These are phyloP conservation scores for Sarocladium kiliense DNA, from an alignment of 2,329 filamentous ascomycete genomes.

Conservation along the genomic window DNA sequence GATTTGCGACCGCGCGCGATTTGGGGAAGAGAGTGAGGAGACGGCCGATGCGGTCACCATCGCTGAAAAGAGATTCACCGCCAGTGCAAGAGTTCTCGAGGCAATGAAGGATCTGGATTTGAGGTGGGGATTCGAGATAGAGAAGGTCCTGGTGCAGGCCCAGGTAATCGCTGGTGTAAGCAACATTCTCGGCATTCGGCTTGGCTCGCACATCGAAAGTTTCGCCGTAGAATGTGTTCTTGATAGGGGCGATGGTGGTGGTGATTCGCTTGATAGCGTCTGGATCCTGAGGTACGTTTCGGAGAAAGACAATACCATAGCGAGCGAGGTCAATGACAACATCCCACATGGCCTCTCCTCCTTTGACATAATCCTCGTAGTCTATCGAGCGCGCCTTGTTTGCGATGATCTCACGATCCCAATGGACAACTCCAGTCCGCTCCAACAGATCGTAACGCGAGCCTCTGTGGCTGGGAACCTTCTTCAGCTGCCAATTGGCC, in stretches of 20 bases:
- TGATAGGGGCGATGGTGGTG: slow-evolving; percentile 67
- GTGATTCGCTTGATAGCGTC: slow-evolving; percentile 63
- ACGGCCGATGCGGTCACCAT: slow-evolving; percentile 59
- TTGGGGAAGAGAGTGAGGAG: slow-evolving; percentile 22
- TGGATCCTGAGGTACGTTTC: slow-evolving; percentile 64
- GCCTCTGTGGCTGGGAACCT: background rate
- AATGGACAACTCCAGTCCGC: slow-evolving; percentile 19
- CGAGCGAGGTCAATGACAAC: slow-evolving; percentile 58
- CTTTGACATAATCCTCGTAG: slow-evolving; percentile 68
- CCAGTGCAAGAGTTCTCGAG: slow-evolving; percentile 74
- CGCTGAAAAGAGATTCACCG: slow-evolving; percentile 82
- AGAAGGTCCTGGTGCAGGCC: slow-evolving; percentile 92
- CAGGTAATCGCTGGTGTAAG: slow-evolving; percentile 77
- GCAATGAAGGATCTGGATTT: slow-evolving; percentile 85
- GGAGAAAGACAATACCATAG: slow-evolving; percentile 73
- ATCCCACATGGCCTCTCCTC: slow-evolving; percentile 47
- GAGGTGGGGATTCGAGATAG: slow-evolving; percentile 75
- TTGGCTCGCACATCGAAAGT: slow-evolving; percentile 88
- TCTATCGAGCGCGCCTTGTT: slow-evolving; percentile 50
- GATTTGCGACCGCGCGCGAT: slow-evolving; percentile 21
- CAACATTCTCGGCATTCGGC: slow-evolving; percentile 81
- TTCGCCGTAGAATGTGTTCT: slow-evolving; percentile 84
- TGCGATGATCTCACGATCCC: slow-evolving; percentile 28
- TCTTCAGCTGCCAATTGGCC: background rate
- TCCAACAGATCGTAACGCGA: background rate